Conservation (phyloP, 345 rosid species). For the Iberis pinnata region DNA sequence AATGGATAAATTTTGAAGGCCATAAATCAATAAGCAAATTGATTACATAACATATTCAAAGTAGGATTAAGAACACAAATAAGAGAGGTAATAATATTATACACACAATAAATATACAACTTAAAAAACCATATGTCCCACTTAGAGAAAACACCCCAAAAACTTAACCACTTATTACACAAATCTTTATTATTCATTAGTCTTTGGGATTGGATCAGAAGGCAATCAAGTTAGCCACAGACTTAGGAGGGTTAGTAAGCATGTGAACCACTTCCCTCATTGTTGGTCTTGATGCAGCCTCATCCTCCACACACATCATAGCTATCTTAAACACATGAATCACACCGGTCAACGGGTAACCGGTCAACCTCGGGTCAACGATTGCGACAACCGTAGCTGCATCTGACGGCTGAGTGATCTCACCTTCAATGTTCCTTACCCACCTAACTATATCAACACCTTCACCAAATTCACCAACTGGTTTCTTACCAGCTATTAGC, state of each 20-base stretch:
- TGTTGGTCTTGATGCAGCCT: not conserved
- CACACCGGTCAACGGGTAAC: not conserved
- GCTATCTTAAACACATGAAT: not conserved
- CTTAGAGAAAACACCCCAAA: constrained; percentile 8
- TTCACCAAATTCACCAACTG: not conserved
- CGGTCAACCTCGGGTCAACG: not conserved
- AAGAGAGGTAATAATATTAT: constrained; percentile 13
- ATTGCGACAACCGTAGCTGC: not conserved
- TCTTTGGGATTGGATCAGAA: not conserved
- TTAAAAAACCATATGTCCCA: constrained; percentile 3
- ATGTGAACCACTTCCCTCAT: not conserved
- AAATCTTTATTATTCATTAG: not conserved
- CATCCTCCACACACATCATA: not conserved
- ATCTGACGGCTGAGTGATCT: not conserved
- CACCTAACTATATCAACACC: not conserved
- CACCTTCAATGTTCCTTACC: not conserved
- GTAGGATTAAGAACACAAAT: not conserved
- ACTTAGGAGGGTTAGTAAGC: not conserved
- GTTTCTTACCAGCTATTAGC: not conserved
- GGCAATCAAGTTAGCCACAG: not conserved
- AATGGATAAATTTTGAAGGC: too few species aligned
- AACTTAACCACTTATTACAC: not conserved
- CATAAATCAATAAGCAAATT: constrained; percentile 2
- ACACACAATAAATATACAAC: constrained; percentile 21
- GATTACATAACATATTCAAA: constrained; percentile 10